Evolutionary conservation across 805 yeast genomes (phyloP).

Genomic region (Cyberlindnera sargentensis): DNA sequence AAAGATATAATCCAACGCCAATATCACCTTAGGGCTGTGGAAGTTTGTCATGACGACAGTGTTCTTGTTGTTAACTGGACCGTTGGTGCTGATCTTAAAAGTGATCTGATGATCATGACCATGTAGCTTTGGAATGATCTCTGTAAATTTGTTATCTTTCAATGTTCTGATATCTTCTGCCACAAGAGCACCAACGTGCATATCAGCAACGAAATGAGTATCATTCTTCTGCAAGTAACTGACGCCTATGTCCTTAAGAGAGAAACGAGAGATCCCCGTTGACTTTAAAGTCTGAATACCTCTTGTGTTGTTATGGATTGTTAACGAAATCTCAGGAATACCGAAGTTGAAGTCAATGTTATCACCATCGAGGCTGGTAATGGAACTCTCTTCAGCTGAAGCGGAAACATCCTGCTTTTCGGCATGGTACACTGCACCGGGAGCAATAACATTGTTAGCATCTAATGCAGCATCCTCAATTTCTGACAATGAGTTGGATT

Average conservation of each 20-base stretch:
- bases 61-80: conserved; percentile 31
- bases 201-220: conserved; percentile 50
- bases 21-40: conserved; percentile 71
- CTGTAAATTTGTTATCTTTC: conserved; percentile 63
- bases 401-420: conserved; percentile 13
- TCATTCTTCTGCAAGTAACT: conserved; percentile 44
- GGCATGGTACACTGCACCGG: conserved; percentile 23
- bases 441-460: conserved; percentile 46
- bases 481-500: conserved; percentile 38
- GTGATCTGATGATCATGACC: conserved; percentile 66
- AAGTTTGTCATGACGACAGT: conserved; percentile 53
- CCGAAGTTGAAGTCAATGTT: conserved; percentile 44
- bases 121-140: conserved; percentile 67
- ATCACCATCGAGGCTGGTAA: conserved; percentile 18
- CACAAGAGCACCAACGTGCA: conserved; percentile 65
- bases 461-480: conserved; percentile 57
- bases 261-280: conserved; percentile 45
- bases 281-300: conserved; percentile 28
- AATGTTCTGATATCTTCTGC: conserved; percentile 65
- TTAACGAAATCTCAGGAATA: conserved; percentile 58
- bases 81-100: conserved; percentile 42
- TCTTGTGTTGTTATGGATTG: conserved; percentile 48
- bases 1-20: conserved; percentile 82
- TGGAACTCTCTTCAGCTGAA: conserved; percentile 13
- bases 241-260: conserved; percentile 53